Evolutionary conservation across 257 asterid species (phyloP).

Genomic region (Vinca minor): DNA sequence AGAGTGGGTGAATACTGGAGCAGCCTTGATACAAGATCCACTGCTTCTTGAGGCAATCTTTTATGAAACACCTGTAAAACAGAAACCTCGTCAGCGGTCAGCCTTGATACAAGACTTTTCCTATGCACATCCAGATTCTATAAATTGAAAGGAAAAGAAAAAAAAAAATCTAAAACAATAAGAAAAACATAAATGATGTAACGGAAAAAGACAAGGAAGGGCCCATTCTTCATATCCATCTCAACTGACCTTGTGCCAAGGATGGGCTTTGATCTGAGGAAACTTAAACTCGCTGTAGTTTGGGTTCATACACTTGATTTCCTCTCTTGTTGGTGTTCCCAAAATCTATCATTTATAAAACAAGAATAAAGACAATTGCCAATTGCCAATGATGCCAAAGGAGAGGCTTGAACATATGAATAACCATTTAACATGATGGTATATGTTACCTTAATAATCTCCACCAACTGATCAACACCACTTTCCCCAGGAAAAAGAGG

Average conservation of each 20-base stretch:
- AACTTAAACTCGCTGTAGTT: constrained; percentile 76
- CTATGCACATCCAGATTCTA: neutral
- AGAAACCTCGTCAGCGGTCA: constrained; percentile 2
- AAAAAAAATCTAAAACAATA: neutral
- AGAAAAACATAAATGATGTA: neutral
- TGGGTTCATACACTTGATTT: constrained; percentile 92
- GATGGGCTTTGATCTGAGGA: constrained; percentile 88
- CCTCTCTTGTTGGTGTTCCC: constrained; percentile 94
- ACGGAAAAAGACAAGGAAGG: neutral
- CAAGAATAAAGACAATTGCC: constrained; percentile 1
- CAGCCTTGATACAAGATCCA: constrained; percentile 79
- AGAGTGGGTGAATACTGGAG: constrained; percentile 83
- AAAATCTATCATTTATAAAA: constrained; percentile 34
- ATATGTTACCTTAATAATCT: constrained; percentile 61
- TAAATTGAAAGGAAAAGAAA: neutral
- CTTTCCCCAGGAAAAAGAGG: constrained; percentile 95
- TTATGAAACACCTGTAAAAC: constrained; percentile 51
- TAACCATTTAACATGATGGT: neutral
- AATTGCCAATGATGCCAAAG: constrained; percentile 4
- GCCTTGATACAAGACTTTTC: constrained; percentile 1
- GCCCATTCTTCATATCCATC: neutral
- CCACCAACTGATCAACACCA: constrained; percentile 84
- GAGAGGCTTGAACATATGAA: neutral
- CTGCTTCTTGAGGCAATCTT: constrained; percentile 72
- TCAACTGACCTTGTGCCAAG: constrained; percentile 84